Evolutionary conservation across 1,284 basidiomycete species (phyloP).

Genomic region (Sporisorium exsertum): DNA sequence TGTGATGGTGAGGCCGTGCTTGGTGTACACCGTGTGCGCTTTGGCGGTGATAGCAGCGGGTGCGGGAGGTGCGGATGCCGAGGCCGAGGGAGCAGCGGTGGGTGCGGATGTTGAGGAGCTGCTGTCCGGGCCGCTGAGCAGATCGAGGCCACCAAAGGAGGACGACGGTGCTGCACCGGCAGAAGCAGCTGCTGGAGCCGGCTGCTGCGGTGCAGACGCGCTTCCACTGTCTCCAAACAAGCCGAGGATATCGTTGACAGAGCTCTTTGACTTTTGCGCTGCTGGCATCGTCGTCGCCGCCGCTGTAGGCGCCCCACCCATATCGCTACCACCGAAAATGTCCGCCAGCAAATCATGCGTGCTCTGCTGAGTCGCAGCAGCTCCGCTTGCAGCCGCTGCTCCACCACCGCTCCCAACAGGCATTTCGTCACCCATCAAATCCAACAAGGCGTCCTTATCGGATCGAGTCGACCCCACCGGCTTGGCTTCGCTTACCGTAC

Average conservation of each 20-base stretch:
- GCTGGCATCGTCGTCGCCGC: slow-evolving; percentile 22
- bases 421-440: slow-evolving; percentile 65
- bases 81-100: slow-evolving; percentile 1
- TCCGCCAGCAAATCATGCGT: slow-evolving; percentile 92
- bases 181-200: slow-evolving; percentile 32
- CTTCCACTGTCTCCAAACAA: slow-evolving; percentile 77
- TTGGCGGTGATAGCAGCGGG: slow-evolving; percentile 70
- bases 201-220: slow-evolving; percentile 66
- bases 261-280: slow-evolving; percentile 71
- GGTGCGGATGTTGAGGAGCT: slow-evolving; percentile 52
- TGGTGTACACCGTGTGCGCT: slow-evolving; percentile 88
- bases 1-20: slow-evolving; percentile 88
- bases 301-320: slow-evolving; percentile 70
- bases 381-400: slow-evolving; percentile 6
- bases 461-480: slow-evolving; percentile 61
- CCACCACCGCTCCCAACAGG: slow-evolving; percentile 23
- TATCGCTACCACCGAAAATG: slow-evolving; percentile 80
- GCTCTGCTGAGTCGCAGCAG: slow-evolving; percentile 72
- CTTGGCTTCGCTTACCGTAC: slow-evolving; percentile 64
- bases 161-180: slow-evolving; percentile 20
- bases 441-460: slow-evolving; percentile 60
- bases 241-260: slow-evolving; percentile 89
- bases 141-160: slow-evolving; percentile 57
- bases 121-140: slow-evolving; percentile 59
- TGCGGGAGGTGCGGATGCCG: slow-evolving; percentile 18